phyloP scores from a whole-genome alignment of 208 protist genomes.

The Trypanosoma platydactyli region DNA sequence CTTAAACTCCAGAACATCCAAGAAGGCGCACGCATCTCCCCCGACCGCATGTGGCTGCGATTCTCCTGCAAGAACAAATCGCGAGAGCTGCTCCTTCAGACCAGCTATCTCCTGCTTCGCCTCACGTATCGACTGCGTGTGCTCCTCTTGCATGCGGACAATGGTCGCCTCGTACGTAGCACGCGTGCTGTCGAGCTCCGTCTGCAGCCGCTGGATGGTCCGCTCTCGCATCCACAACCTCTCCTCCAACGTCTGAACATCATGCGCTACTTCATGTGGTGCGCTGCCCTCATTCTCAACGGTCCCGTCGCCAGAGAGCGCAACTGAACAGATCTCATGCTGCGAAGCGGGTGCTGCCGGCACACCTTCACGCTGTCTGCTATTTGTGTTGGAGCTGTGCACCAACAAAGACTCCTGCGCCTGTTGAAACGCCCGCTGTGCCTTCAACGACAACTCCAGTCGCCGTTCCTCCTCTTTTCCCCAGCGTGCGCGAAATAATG shows the following conservation, averaged over 20 bases:
- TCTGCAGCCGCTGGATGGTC: constrained; percentile 18
- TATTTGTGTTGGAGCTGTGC: neutral
- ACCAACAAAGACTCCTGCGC: neutral
- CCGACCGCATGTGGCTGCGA: neutral
- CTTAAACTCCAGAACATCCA: constrained; percentile 21
- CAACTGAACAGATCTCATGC: neutral
- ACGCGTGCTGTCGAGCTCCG: constrained; percentile 12
- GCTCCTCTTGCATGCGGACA: constrained; percentile 4
- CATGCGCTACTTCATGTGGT: neutral
- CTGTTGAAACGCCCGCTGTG: constrained; percentile 17
- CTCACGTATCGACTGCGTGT: constrained; percentile 5
- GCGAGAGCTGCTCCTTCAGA: constrained; percentile 1
- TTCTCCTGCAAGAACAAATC: neutral
- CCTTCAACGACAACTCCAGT: constrained; percentile 1
- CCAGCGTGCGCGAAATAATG: constrained; percentile 4
- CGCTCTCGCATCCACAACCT: constrained; percentile 5
- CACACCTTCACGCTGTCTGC: neutral
- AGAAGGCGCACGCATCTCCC: neutral
- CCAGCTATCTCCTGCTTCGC: constrained; percentile 4
- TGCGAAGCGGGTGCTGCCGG: neutral
- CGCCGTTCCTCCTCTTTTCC: constrained; percentile 7
- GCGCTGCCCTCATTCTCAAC: neutral
- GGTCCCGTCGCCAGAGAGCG: neutral
- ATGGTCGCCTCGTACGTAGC: constrained; percentile 13
- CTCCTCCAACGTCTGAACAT: constrained; percentile 8